Evolutionary conservation across 352 stramenopile genomes (phyloP).

Genomic region (Pythium folliculosum): DNA sequence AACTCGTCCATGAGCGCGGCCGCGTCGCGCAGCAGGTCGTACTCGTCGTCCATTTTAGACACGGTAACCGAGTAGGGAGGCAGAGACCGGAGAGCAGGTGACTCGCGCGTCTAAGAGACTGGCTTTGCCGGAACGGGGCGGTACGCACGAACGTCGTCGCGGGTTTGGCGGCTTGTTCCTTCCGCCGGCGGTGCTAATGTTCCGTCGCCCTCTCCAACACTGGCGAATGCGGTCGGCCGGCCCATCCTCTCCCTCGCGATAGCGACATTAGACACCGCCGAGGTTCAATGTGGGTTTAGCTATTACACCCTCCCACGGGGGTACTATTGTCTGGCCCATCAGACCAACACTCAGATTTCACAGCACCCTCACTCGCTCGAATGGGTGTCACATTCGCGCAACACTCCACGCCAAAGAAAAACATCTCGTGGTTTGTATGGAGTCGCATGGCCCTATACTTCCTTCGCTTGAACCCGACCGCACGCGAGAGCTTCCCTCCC

Average conservation of each 20-base stretch:
- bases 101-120: background rate
- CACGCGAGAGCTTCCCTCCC: background rate
- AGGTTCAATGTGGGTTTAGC: conserved; percentile 13
- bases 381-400: conserved; percentile 17
- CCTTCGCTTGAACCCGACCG: conserved; percentile 15
- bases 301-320: background rate
- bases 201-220: background rate
- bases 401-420: background rate
- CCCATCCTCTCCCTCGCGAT: conserved; percentile 10
- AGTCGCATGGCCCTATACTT: conserved; percentile 16
- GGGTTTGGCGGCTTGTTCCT: background rate
- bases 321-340: background rate
- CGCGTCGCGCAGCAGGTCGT: conserved; percentile 25
- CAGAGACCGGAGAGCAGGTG: background rate
- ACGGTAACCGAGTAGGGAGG: too few relatives aligned
- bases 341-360: conserved; percentile 22
- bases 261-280: conserved; percentile 1
- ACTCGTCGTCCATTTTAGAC: conserved; percentile 29
- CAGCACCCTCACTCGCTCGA: conserved; percentile 21
- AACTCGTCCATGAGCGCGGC: conserved; percentile 28
- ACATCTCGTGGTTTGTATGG: conserved; percentile 18
- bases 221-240: background rate
- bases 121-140: too few relatives aligned
- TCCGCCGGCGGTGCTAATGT: background rate
- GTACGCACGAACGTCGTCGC: background rate